Evolutionary conservation across 2,329 filamentous ascomycete species (phyloP), one percentile per base, ranked within the genome.

Genomic region (Conoideocrella luteorostrata): DNA sequence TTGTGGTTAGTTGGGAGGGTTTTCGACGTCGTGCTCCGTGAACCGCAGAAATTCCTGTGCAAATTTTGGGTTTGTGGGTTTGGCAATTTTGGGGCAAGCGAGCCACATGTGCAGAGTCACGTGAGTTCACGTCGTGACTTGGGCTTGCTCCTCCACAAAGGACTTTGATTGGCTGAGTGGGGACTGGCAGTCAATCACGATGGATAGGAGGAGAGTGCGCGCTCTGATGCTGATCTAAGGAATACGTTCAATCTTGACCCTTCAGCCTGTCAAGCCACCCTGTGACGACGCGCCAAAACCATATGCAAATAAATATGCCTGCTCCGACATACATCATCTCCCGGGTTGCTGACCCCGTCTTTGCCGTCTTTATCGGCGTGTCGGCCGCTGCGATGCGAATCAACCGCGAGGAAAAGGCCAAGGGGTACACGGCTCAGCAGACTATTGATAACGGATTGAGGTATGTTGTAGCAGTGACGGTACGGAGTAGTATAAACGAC

Each of bases 311-410:
- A 24, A 58, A 18, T 39, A 80, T 79, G 76, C 60, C 75, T 49
- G 62, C 69, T 18, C 73, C 75, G 5, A 70, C 73, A 2, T 80
- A 79, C 56, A 79, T 81, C 49, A 78, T 81, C 45, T 79, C 77
- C n/a, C 67, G 69, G 53, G 67, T 70, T 7, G 75, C 70, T 15
- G 77, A 81, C 50, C 77, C 77, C 15, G 69, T 81, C 28, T 81
- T 81, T 42, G 77, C 75, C 30, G 53, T 80, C 12, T 56, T 71
- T 44, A 79, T 80, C 42, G 77, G 77, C 15, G 52, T 79, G 22
- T 69, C 70, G 20, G 77, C 77, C 2, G 75, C 77, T 21, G 72
- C 64, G 9, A 71, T 70, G 34, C 70, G 77, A 49, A 78, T 81
- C 64, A 79, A 73, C 50, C 75, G 77, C 29, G 77, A 81, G 53